These are phyloP conservation scores for Penicillium coffeae DNA, from an alignment of 495 filamentous ascomycete genomes.

Conservation along the genomic window DNA sequence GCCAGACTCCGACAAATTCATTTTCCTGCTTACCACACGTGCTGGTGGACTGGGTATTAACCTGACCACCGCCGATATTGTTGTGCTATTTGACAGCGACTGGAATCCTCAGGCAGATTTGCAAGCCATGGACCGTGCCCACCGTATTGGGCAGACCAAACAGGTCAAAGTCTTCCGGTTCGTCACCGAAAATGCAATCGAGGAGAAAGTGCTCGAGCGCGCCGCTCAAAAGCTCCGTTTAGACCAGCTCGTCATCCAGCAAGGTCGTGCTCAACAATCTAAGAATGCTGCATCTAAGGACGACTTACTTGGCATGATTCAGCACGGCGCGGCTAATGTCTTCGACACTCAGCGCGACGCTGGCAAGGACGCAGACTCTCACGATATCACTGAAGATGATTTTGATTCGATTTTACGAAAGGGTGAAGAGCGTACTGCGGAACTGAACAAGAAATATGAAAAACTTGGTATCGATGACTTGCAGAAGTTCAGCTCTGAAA, in stretches of 20 bases:
- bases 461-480: conserved; percentile 98
- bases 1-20: conserved; percentile 89
- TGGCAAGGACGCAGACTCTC: conserved; percentile 50
- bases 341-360: conserved; percentile 67
- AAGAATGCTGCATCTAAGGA: conserved; percentile 91
- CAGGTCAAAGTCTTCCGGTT: conserved; percentile 96
- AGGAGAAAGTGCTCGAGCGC: conserved; percentile 96
- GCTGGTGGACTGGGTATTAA: conserved; percentile 99
- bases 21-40: conserved; percentile 96
- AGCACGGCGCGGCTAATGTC: conserved; percentile 93
- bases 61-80: conserved; percentile 90
- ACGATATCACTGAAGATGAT: conserved; percentile 75
- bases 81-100: conserved; percentile 97
- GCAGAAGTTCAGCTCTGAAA: conserved; percentile 96
- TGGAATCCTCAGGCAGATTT: conserved; percentile 99
- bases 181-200: conserved; percentile 95
- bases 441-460: conserved; percentile 89
- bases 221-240: conserved; percentile 96
- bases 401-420: conserved; percentile 83
- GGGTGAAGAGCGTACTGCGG: conserved; percentile 83
- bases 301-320: conserved; percentile 95
- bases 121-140: conserved; percentile 97
- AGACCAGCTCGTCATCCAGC: conserved; percentile 98
- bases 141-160: conserved; percentile 98
- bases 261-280: conserved; percentile 86